Percentiles rank a stretch among this genome's conserved stretches.
These are phyloP conservation scores for Trametes pubescens DNA, from an alignment of 1,284 basidiomycete species.

Conservation along the genomic window DNA sequence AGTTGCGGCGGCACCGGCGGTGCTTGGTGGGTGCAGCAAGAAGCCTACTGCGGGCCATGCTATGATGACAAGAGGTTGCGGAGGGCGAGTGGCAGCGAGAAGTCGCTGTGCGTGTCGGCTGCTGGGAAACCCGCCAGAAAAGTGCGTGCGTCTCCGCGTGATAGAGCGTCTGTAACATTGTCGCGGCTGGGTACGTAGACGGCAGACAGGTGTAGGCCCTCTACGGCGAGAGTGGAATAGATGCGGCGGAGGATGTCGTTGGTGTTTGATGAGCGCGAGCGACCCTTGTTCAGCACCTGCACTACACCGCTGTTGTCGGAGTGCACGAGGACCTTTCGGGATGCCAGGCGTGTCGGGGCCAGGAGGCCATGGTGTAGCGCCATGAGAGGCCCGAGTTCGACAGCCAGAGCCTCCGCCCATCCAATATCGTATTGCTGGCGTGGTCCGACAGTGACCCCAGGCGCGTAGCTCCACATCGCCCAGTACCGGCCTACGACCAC, in stretches of 20 bases:
- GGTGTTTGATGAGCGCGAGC: constrained; percentile 39
- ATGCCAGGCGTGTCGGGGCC: constrained; percentile 1
- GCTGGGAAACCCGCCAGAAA: constrained; percentile 43
- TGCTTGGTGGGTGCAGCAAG: background rate
- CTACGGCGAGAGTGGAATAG: constrained; percentile 35
- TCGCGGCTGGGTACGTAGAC: constrained; percentile 36
- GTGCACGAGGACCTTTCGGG: constrained; percentile 27
- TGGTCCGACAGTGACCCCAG: constrained; percentile 43
- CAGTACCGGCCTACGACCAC: constrained; percentile 43
- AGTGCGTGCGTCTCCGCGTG: constrained; percentile 41
- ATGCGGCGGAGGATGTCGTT: constrained; percentile 44
- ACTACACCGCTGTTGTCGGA: constrained; percentile 45
- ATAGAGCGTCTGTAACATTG: constrained; percentile 47
- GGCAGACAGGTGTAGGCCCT: constrained; percentile 26
- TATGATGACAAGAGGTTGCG: constrained; percentile 25
- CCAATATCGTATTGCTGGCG: constrained; percentile 42
- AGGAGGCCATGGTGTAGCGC: constrained; percentile 28
- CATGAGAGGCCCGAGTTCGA: constrained; percentile 43
- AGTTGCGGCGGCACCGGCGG: background rate
- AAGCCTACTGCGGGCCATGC: constrained; percentile 27
- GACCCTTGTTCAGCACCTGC: constrained; percentile 40
- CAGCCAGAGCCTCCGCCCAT: constrained; percentile 49
- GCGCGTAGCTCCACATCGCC: constrained; percentile 45
- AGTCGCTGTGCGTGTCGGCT: constrained; percentile 17
- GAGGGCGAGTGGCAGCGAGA: constrained; percentile 37